These are phyloP conservation scores for Tricholoma sp. DNA, from an alignment of 768 basidiomycete species.

Conservation along the genomic window DNA sequence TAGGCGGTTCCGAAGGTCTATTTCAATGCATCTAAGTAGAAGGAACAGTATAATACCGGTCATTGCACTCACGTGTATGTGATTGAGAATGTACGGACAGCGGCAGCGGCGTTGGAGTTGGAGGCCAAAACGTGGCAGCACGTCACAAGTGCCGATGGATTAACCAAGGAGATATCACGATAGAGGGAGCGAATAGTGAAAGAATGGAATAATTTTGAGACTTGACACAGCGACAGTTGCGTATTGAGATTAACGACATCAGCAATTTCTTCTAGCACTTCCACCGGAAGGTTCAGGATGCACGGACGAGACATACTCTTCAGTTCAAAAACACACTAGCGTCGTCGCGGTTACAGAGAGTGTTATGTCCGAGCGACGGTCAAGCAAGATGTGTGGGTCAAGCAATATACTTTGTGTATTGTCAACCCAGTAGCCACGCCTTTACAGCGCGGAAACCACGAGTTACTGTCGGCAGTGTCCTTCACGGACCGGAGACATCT, in stretches of 20 bases:
- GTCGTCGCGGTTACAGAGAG: neutral
- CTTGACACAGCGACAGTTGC: conserved; percentile 26
- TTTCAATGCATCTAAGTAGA: conserved; percentile 3
- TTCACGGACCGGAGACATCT: conserved; percentile 1
- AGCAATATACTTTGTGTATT: neutral
- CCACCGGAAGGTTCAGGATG: conserved; percentile 25
- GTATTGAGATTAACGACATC: conserved; percentile 20
- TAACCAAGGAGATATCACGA: conserved; percentile 23
- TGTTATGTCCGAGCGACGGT: neutral
- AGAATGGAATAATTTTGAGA: conserved; percentile 28
- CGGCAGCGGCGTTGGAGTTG: conserved; percentile 21
- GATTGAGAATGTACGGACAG: conserved; percentile 27
- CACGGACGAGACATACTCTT: conserved; percentile 5
- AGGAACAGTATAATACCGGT: neutral
- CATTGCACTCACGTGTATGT: conserved; percentile 26
- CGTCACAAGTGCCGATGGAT: conserved; percentile 22
- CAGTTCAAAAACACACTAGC: conserved; percentile 2
- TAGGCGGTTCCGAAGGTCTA: conserved; percentile 17
- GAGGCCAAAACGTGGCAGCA: conserved; percentile 29
- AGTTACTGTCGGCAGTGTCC: conserved; percentile 9
- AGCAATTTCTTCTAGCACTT: conserved; percentile 30
- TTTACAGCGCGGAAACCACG: conserved; percentile 15
- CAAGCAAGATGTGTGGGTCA: neutral
- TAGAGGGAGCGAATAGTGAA: conserved; percentile 29
- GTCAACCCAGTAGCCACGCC: conserved; percentile 2